Conservation (phyloP, 495 filamentous ascomycete species). For the Penicillium ochrochloron region DNA sequence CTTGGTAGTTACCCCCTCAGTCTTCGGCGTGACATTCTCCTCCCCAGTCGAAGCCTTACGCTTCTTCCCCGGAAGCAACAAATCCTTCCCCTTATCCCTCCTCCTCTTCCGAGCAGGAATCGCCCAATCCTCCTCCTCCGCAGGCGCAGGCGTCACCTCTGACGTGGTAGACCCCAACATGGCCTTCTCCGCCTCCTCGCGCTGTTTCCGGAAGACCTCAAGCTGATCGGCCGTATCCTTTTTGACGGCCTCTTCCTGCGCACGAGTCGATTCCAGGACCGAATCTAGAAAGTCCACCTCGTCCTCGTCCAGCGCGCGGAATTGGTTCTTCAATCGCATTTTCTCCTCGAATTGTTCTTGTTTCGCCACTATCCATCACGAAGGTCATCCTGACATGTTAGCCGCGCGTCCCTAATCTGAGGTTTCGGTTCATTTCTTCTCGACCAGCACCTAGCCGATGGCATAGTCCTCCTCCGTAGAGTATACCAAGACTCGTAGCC, state of each 20-base stretch:
- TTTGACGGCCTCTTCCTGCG: slow-evolving; percentile 73
- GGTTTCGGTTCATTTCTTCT: background rate
- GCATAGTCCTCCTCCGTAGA: background rate
- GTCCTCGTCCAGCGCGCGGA: slow-evolving; percentile 89
- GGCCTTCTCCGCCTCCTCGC: slow-evolving; percentile 66
- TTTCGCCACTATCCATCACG: slow-evolving; percentile 71
- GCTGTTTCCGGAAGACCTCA: slow-evolving; percentile 68
- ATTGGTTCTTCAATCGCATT: slow-evolving; percentile 86
- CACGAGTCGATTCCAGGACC: slow-evolving; percentile 68
- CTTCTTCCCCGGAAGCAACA: slow-evolving; percentile 61
- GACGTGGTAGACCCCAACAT: slow-evolving; percentile 43
- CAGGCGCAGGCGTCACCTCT: slow-evolving; percentile 39
- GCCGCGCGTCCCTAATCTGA: slow-evolving; percentile 25
- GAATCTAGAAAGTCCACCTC: slow-evolving; percentile 91
- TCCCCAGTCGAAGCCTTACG: slow-evolving; percentile 47
- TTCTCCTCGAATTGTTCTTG: slow-evolving; percentile 96
- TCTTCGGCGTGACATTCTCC: slow-evolving; percentile 12
- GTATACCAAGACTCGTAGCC: background rate
- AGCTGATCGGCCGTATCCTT: slow-evolving; percentile 77
- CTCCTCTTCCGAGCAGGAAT: slow-evolving; percentile 62
- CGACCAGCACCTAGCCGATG: background rate
- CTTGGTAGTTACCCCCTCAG: background rate
- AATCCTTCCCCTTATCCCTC: slow-evolving; percentile 58
- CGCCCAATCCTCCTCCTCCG: slow-evolving; percentile 58
- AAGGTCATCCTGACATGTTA: slow-evolving; percentile 59